Evolutionary conservation across 2,329 filamentous ascomycete species (phyloP).

Genomic region (Sporothrix euskadiensis): DNA sequence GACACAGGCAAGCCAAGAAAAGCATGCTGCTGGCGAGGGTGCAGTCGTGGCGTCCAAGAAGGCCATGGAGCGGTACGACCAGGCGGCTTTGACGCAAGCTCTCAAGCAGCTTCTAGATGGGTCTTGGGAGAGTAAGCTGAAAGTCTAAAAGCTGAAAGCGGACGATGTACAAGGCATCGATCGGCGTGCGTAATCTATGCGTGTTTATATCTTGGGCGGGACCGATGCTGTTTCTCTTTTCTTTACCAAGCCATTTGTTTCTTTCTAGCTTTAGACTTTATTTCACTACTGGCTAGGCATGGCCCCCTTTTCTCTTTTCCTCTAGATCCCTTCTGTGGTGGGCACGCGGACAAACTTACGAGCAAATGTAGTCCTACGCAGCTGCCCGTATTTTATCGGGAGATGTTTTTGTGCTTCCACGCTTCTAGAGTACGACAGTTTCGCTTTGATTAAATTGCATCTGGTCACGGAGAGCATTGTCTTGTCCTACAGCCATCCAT

Average conservation of each 20-base stretch:
- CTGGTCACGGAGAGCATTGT: not conserved
- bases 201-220: not conserved
- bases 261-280: not conserved
- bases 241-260: not conserved
- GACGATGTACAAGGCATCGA: not conserved
- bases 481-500: not conserved
- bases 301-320: not conserved
- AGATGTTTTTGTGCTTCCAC: not conserved
- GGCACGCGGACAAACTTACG: not conserved
- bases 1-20: conserved; percentile 60
- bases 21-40: conserved; percentile 35
- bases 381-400: not conserved
- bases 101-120: conserved; percentile 21
- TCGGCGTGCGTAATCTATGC: not conserved
- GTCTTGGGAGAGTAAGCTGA: not conserved
- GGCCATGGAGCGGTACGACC: conserved; percentile 22
- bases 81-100: conserved; percentile 18
- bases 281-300: not conserved
- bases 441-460: conserved; percentile 11
- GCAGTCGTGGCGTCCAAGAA: not conserved
- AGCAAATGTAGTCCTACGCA: not conserved
- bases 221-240: not conserved
- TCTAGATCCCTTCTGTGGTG: not conserved
- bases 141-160: not conserved
- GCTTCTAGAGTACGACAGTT: not conserved